Evolutionary conservation across 768 basidiomycete species (phyloP).

Genomic region (Lentinula edodes): DNA sequence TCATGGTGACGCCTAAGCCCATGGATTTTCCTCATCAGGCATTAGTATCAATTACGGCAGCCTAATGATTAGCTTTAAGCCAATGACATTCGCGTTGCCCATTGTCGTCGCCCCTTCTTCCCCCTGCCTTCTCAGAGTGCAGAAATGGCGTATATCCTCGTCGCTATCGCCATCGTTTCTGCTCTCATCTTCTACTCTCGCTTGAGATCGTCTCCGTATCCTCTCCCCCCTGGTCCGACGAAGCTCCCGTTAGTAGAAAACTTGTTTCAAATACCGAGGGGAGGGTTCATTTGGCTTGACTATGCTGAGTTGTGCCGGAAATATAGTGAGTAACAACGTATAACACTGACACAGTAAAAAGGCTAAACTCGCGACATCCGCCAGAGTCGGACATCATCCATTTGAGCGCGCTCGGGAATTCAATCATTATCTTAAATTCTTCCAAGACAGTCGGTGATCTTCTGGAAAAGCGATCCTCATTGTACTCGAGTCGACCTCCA

Average conservation of each 20-base stretch:
- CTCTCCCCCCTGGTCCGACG: constrained; percentile 11
- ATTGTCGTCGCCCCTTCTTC: not conserved
- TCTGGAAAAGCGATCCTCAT: constrained; percentile 25
- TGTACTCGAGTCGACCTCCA: constrained; percentile 24
- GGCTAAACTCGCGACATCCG: not conserved
- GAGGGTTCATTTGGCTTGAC: constrained; percentile 12
- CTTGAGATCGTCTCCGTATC: constrained; percentile 2
- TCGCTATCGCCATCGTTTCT: not conserved
- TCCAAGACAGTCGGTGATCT: constrained; percentile 26
- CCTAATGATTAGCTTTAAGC: too few relatives aligned
- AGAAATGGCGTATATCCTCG: not conserved
- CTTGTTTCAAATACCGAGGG: constrained; percentile 12
- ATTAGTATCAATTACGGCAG: not conserved
- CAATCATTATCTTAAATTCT: constrained; percentile 28
- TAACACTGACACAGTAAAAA: not conserved
- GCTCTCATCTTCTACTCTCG: not conserved
- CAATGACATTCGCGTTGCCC: too few relatives aligned
- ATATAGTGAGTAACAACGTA: constrained; percentile 7
- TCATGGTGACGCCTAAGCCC: too few relatives aligned
- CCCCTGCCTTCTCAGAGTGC: not conserved
- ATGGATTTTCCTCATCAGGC: not conserved
- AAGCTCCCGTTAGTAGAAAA: constrained; percentile 14
- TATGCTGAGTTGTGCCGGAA: constrained; percentile 14
- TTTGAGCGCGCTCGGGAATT: constrained; percentile 17
- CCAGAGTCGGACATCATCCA: constrained; percentile 22